Base-by-base conservation (phyloP, 2,329 filamentous ascomycete species). In the Fusarium drepaniforme region DNA sequence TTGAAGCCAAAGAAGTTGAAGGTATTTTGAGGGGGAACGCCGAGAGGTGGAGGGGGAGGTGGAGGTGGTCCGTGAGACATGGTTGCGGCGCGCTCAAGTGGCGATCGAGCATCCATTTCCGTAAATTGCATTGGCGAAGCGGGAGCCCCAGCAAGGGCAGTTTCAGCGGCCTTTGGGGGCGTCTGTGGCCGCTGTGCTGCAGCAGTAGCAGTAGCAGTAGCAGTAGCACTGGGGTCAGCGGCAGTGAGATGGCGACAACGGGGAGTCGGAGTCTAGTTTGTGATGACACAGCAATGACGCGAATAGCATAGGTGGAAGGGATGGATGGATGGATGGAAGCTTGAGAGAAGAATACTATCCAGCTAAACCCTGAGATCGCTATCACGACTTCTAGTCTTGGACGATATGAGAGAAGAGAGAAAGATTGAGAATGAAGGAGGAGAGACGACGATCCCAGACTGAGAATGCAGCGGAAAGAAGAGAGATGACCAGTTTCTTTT, bases 31-130 rank as follows among this genome's bases (percentile, higher is more conserved):
- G 53, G 73, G 75, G 71, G 68, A 38, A 60, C 28, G 61, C 76
- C 73, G 59, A 64, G 71, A 71, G 79, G 80, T 75, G 78, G 78
- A 71, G 80, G 81, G 53, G 80, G 81, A 74, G 81, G 80, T 70
- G 81, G 82, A 75, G 81, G 80, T 73, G 79, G 82, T 70, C 81
- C 75, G 76, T 82, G 79, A 74, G 82, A 81, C 82, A 84, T 84
- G 75, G 74, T 80, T 75, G 75, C 69, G 68, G 62, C 68, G 72
- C 60, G 28, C 71, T 75, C 67, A 71, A 77, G 68, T 80, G 74
- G 72, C 65, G 71, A 67, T 75, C 65, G 62, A 74, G 70, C 61
- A 46, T 63, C 49, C 53, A 33, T 76, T 53, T 53, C 25, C 49
- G 49, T 33, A 53, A 75, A 76, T 78, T 80, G 78, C 79, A 81